A percentile compares a stretch with the other conserved stretches of the same genome.
Evolutionary conservation across 257 asterid species (phyloP).

Genomic region (Gentiana straminea): DNA sequence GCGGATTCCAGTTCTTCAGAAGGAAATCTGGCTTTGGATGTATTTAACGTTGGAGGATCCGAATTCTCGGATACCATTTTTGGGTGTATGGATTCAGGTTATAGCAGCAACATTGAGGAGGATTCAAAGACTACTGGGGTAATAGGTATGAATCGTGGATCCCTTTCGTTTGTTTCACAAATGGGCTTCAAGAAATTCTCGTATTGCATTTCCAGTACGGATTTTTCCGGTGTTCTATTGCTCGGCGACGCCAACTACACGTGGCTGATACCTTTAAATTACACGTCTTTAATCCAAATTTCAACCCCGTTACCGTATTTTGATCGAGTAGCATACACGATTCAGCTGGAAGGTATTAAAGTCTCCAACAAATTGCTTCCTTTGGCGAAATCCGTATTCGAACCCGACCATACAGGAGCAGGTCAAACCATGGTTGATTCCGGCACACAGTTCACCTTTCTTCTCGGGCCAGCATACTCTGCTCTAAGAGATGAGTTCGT

Average conservation of each 20-base stretch:
- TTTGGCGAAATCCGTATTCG: conserved; percentile 53
- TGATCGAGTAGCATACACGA: conserved; percentile 73
- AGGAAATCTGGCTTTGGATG: conserved; percentile 61
- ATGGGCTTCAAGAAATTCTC: conserved; percentile 77
- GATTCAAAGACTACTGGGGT: conserved; percentile 74
- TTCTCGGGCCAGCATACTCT: conserved; percentile 67
- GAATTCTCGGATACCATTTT: conserved; percentile 42
- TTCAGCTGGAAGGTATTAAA: conserved; percentile 72
- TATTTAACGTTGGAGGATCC: conserved; percentile 55
- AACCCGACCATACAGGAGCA: conserved; percentile 93
- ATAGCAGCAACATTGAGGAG: conserved; percentile 50
- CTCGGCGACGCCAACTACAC: conserved; percentile 64
- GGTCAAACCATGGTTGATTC: conserved; percentile 98
- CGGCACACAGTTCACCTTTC: conserved; percentile 91
- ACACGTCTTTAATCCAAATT: conserved; percentile 64
- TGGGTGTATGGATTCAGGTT: conserved; percentile 90
- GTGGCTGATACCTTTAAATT: conserved; percentile 50
- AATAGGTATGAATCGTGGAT: conserved; percentile 93
- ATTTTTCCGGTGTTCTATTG: conserved; percentile 50
- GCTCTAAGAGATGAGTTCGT: conserved; percentile 45
- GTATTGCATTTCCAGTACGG: conserved; percentile 71
- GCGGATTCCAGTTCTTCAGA: conserved; percentile 77
- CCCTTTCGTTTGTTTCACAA: conserved; percentile 72
- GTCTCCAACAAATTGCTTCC: conserved; percentile 41
- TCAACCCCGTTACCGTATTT: conserved; percentile 76